These are phyloP conservation scores for Mangifera indica DNA, from an alignment of 345 rosid genomes.

Conservation along the genomic window DNA sequence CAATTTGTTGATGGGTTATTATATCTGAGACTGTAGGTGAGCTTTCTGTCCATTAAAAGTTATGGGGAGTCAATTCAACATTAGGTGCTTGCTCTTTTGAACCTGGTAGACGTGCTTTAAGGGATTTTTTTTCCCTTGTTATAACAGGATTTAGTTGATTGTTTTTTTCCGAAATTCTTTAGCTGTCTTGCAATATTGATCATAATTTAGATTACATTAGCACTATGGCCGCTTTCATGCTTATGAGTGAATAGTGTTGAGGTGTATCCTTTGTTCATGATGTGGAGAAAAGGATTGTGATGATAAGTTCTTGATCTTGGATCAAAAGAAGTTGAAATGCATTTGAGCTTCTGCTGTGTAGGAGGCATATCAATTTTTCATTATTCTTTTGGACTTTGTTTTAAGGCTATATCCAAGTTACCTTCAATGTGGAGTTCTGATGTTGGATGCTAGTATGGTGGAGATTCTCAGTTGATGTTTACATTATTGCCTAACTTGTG, in stretches of 20 bases:
- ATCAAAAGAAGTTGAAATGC: not conserved
- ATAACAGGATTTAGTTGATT: too few relatives aligned
- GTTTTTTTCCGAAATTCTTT: too few relatives aligned
- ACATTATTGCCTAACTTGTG: not conserved
- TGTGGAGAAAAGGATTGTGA: not conserved
- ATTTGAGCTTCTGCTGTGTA: not conserved
- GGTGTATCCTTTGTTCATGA: too few relatives aligned
- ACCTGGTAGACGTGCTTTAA: too few relatives aligned
- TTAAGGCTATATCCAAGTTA: not conserved
- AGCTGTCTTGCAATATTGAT: not conserved
- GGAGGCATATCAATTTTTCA: not conserved
- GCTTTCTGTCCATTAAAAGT: too few relatives aligned
- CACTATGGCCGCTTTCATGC: not conserved
- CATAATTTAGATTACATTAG: not conserved
- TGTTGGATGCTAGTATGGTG: not conserved
- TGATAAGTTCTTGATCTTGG: not conserved
- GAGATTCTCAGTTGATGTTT: not conserved
- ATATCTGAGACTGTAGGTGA: too few relatives aligned
- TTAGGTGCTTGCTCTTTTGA: too few relatives aligned
- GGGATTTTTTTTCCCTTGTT: too few relatives aligned
- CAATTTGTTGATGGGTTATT: not conserved
- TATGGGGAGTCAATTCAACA: too few relatives aligned
- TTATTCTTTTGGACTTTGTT: not conserved
- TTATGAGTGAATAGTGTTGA: not conserved
- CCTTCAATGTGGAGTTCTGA: not conserved